Conservation (phyloP, 176 grass and related monocot genomes). For the Musa acuminata region DNA sequence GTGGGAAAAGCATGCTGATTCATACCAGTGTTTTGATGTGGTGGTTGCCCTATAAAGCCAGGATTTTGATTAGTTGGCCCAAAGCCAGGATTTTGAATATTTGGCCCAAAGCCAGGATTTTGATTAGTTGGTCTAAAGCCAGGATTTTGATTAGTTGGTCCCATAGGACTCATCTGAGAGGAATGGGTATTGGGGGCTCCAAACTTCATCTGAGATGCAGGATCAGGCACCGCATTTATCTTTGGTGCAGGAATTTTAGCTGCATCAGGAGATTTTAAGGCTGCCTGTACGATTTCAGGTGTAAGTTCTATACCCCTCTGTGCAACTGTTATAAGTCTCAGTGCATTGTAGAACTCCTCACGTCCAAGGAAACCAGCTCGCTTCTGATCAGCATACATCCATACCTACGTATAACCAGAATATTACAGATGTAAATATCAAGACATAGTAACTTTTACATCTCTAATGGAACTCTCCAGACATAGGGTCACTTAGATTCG, state of each 20-base stretch:
- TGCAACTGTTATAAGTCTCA: conserved; percentile 80
- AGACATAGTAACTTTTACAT: conserved; percentile 8
- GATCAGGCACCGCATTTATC: conserved; percentile 30
- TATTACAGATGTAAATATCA: not conserved
- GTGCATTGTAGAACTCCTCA: conserved; percentile 79
- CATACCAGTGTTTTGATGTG: conserved; percentile 8
- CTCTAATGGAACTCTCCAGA: not conserved
- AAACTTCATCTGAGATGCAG: conserved; percentile 13
- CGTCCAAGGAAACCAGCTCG: conserved; percentile 74
- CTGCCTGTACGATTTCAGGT: conserved; percentile 73
- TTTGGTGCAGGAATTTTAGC: conserved; percentile 78
- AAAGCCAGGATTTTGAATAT: conserved; percentile 23
- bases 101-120: conserved; percentile 7
- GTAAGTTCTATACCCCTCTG: conserved; percentile 73
- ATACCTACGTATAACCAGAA: conserved; percentile 46
- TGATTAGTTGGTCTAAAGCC: conserved; percentile 14
- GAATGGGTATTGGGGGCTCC: conserved; percentile 30
- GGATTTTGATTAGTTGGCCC: conserved; percentile 28
- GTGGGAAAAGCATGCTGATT: conserved; percentile 31
- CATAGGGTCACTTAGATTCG: not conserved
- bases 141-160: conserved; percentile 29
- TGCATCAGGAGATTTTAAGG: conserved; percentile 65
- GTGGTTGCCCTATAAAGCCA: conserved; percentile 30
- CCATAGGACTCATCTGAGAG: conserved; percentile 6
- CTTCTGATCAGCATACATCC: conserved; percentile 80